Evolutionary conservation across 768 basidiomycete genomes (phyloP).

Genomic region (Macrocybe gigantea): DNA sequence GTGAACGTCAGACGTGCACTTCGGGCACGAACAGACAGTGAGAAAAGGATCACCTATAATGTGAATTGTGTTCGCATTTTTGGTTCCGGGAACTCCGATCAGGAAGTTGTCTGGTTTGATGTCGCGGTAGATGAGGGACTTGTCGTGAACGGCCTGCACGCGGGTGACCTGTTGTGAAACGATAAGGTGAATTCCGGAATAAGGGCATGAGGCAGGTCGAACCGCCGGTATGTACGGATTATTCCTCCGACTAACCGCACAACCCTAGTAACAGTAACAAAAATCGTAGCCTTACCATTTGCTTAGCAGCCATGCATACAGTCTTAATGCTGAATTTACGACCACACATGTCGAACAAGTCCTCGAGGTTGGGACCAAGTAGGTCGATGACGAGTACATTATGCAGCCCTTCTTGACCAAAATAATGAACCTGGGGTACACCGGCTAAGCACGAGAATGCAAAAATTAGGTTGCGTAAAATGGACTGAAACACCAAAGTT

Average conservation of each 20-base stretch:
- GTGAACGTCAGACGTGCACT: neutral
- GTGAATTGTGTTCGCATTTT: conserved; percentile 82
- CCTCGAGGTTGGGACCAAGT: conserved; percentile 95
- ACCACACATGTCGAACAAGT: conserved; percentile 98
- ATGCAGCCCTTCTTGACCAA: conserved; percentile 97
- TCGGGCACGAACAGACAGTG: conserved; percentile 2
- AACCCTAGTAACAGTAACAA: neutral
- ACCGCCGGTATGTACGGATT: conserved; percentile 10
- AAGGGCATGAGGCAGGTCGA: neutral
- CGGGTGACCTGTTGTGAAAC: conserved; percentile 67
- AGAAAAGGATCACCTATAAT: conserved; percentile 63
- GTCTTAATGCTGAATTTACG: conserved; percentile 98
- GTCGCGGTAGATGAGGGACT: conserved; percentile 96
- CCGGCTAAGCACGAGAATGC: conserved; percentile 53
- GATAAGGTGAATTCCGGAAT: neutral
- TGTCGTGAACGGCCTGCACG: conserved; percentile 96
- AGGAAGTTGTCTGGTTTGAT: conserved; percentile 99
- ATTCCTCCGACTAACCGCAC: neutral
- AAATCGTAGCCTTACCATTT: conserved; percentile 69
- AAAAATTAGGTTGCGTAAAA: conserved; percentile 2
- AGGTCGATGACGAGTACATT: conserved; percentile 94
- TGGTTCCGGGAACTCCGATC: conserved; percentile 89
- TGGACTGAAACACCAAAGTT: neutral
- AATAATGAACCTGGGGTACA: conserved; percentile 97
- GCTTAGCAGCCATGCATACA: conserved; percentile 97